Conservation (phyloP, 768 basidiomycete species). For the Tricholoma hemisulphureum region DNA sequence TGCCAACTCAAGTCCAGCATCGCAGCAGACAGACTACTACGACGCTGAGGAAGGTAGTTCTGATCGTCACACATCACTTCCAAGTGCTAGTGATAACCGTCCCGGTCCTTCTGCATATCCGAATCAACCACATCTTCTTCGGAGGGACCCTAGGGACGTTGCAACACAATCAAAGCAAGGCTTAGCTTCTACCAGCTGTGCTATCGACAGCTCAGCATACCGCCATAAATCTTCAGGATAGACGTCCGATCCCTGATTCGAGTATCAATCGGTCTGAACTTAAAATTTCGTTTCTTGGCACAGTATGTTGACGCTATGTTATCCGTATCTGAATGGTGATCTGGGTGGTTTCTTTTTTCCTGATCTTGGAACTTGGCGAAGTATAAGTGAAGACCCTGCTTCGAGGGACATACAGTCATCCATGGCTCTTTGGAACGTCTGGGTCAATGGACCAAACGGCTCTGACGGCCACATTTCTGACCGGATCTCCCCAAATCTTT, state of each 20-base stretch:
- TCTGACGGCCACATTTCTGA: too few relatives aligned
- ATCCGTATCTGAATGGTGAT: neutral
- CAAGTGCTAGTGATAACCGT: neutral
- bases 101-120: neutral
- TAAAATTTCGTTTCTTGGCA: neutral
- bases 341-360: neutral
- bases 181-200: neutral
- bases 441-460: too few relatives aligned
- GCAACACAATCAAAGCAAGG: neutral
- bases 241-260: neutral
- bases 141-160: neutral
- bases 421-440: too few relatives aligned
- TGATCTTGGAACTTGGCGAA: too few relatives aligned
- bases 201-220: neutral
- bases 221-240: neutral
- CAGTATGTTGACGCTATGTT: neutral
- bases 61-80: neutral
- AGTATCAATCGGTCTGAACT: neutral
- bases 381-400: too few relatives aligned
- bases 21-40: slow-evolving; percentile 5
- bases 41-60: neutral
- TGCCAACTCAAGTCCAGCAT: slow-evolving; percentile 12
- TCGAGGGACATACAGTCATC: too few relatives aligned
- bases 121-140: neutral
- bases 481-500: too few relatives aligned